These are phyloP conservation scores for Candida nonsorbophila DNA, from an alignment of 805 yeast species.

Conservation along the genomic window DNA sequence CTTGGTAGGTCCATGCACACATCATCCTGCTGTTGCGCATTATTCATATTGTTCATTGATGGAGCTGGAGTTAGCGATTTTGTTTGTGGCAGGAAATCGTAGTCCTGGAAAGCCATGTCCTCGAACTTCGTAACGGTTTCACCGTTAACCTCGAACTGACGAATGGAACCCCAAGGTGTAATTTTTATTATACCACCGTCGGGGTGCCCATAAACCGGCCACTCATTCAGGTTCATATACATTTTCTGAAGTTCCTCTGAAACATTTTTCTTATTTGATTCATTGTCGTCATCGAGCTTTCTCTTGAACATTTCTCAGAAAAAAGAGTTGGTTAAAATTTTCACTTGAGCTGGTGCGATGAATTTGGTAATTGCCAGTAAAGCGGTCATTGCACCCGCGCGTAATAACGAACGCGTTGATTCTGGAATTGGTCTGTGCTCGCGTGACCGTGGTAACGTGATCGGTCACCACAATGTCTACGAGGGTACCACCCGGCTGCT, in stretches of 20 bases:
- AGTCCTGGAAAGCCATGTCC: slow-evolving; percentile 27
- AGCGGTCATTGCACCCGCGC: too few species aligned
- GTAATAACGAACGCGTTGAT: too few species aligned
- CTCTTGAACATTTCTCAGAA: slow-evolving; percentile 10
- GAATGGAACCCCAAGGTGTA: slow-evolving; percentile 59
- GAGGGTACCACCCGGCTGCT: too few species aligned
- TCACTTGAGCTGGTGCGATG: too few species aligned
- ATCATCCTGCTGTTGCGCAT: too few species aligned
- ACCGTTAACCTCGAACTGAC: slow-evolving; percentile 42
- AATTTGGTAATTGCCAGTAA: too few species aligned
- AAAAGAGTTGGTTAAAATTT: too few species aligned
- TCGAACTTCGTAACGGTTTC: slow-evolving; percentile 45
- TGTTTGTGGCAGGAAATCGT: slow-evolving; percentile 9
- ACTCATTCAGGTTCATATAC: slow-evolving; percentile 30
- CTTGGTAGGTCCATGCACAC: slow-evolving; percentile 15
- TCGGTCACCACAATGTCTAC: too few species aligned
- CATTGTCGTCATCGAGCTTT: slow-evolving; percentile 6
- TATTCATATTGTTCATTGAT: slow-evolving; percentile 1
- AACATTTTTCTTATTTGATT: slow-evolving; percentile 8
- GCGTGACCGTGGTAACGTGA: too few species aligned
- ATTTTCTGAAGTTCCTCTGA: slow-evolving; percentile 12
- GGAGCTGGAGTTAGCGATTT: slow-evolving; percentile 1
- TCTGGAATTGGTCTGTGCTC: too few species aligned
- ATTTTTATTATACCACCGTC: slow-evolving; percentile 58
- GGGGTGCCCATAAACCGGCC: slow-evolving; percentile 56